Base-by-base conservation (phyloP, 2,329 filamentous ascomycete species). In the Gnomoniopsis smithogilvyi region DNA sequence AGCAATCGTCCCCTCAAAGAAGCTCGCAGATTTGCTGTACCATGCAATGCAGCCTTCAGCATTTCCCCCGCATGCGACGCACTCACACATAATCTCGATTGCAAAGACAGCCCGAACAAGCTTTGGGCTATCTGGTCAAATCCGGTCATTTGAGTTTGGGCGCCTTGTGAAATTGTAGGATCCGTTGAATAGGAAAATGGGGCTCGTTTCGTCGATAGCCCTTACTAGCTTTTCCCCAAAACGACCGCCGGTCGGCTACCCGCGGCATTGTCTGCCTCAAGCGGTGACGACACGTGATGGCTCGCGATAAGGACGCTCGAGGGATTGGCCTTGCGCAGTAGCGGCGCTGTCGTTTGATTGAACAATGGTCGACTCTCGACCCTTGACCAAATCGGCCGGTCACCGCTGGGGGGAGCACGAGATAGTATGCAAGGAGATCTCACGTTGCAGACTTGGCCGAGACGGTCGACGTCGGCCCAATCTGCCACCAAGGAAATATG, bases 231-330 rank as follows among this genome's bases (percentile, higher is more conserved):
- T 12, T 19, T 17, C 12, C 34, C 24, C 19, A 30, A 21, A 2
- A 50, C 33, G 33, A 21, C 10, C 34, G 34, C 24, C 49, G 33
- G 22, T 47, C 60, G 60, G 60, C 60, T 62, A 62, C 36, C 46
- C 46, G 45, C 60, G 60, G 60, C 55, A 54, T 61, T 61, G 33
- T 17, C 30, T 34, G n/a, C 26, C 36, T 38, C 53, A 34, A 26
- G 43, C 51, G 36, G n/a, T 55, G 15, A 45, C 21, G 34, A 47
- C 43, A 50, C 41, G 45, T 59, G 51, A 49, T 34, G 46, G 46
- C 19, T 26, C 36, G 60, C 53, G 57, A 62, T 62, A 62, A 62
- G 60, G 48, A 47, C 26, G 30, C 22, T 57, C 21, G 49, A 60
- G 58, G 58, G 58, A 57, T 53, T 53, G 58, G 58, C 54, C 54